Evolutionary conservation across 2,329 filamentous ascomycete genomes (phyloP).

Genomic region (Monilinia fructicola): DNA sequence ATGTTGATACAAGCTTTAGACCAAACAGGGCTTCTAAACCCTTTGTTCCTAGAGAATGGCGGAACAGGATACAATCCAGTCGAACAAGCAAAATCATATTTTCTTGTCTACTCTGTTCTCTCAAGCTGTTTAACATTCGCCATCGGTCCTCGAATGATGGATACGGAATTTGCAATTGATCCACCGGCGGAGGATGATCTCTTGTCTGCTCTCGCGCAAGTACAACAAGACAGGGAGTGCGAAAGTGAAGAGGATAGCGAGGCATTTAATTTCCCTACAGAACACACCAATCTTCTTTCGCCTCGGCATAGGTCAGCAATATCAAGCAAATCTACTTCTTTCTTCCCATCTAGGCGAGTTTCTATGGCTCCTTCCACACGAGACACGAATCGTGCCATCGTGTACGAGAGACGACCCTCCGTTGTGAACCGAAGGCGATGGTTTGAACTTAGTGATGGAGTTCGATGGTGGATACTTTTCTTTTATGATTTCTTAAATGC

Average conservation of each 20-base stretch:
- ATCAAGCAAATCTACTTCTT: slow-evolving; percentile 29
- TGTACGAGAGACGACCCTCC: slow-evolving; percentile 35
- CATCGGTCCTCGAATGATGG: slow-evolving; percentile 59
- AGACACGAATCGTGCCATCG: slow-evolving; percentile 10
- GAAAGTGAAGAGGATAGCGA: slow-evolving; percentile 31
- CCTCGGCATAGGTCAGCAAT: slow-evolving; percentile 25
- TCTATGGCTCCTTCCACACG: slow-evolving; percentile 25
- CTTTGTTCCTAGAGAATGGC: slow-evolving; percentile 47
- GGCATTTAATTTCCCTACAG: slow-evolving; percentile 38
- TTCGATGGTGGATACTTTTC: slow-evolving; percentile 43
- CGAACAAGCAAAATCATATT: slow-evolving; percentile 62
- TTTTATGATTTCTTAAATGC: slow-evolving; percentile 57
- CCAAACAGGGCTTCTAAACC: slow-evolving; percentile 52
- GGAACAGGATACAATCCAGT: slow-evolving; percentile 51
- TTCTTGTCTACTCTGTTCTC: slow-evolving; percentile 64
- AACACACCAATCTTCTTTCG: slow-evolving; percentile 51
- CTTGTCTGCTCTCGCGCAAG: slow-evolving; percentile 25
- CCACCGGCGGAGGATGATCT: slow-evolving; percentile 34
- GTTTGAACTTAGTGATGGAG: slow-evolving; percentile 35
- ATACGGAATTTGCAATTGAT: slow-evolving; percentile 45
- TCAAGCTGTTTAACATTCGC: slow-evolving; percentile 64
- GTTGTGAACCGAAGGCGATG: slow-evolving; percentile 35
- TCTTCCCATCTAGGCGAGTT: slow-evolving; percentile 38
- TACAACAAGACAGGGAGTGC: slow-evolving; percentile 30
- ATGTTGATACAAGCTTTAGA: slow-evolving; percentile 45